phyloP scores from a whole-genome alignment of 768 basidiomycete species.

The Boletus subcaerulescens region DNA sequence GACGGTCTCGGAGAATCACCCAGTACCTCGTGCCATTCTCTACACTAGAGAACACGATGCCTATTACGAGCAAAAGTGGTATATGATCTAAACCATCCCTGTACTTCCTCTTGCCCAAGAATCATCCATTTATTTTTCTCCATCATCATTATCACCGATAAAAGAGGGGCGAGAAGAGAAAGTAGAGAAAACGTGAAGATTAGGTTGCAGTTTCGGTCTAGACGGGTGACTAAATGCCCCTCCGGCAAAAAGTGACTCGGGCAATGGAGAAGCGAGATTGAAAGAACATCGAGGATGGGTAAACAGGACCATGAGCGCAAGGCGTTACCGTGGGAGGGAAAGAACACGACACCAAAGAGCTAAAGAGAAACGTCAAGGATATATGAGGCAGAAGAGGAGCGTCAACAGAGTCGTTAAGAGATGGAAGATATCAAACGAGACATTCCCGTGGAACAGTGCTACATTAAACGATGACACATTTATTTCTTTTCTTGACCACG shows the following conservation, averaged over 20 bases:
- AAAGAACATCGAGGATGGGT: slow-evolving; percentile 25
- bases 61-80: slow-evolving; percentile 19
- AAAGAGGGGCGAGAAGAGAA: slow-evolving; percentile 1
- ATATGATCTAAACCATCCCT: slow-evolving; percentile 17
- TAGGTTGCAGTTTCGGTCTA: slow-evolving; percentile 27
- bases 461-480: slow-evolving; percentile 83
- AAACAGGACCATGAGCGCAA: slow-evolving; percentile 23
- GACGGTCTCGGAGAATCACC: slow-evolving; percentile 6
- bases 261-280: slow-evolving; percentile 19
- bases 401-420: slow-evolving; percentile 35
- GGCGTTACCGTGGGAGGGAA: slow-evolving; percentile 17
- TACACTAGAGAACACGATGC: slow-evolving; percentile 12
- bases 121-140: slow-evolving; percentile 14
- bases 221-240: slow-evolving; percentile 22
- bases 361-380: slow-evolving; percentile 31
- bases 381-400: slow-evolving; percentile 33
- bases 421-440: slow-evolving; percentile 32
- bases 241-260: slow-evolving; percentile 24
- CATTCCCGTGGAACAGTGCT: slow-evolving; percentile 26
- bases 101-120: slow-evolving; percentile 20
- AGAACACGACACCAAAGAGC: slow-evolving; percentile 21
- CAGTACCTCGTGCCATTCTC: slow-evolving; percentile 14
- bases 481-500: slow-evolving; percentile 74
- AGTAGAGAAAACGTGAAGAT: slow-evolving; percentile 13
- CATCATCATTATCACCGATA: slow-evolving; percentile 8